Evolutionary conservation across 2,329 filamentous ascomycete genomes (phyloP).

Genomic region (Magnaporthiopsis poae): DNA sequence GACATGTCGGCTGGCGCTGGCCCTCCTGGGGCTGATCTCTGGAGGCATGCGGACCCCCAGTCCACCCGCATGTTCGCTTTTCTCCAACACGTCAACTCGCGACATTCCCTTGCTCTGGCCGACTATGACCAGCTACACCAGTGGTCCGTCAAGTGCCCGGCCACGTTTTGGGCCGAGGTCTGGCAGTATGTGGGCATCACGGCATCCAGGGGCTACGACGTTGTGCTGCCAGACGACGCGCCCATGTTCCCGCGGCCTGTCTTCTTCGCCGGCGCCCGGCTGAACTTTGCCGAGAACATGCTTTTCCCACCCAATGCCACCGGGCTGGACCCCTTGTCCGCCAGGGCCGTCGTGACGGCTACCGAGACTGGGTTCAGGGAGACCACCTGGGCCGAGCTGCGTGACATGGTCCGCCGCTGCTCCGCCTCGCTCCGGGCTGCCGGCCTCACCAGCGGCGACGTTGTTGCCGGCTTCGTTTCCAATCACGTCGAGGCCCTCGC

Average conservation of each 20-base stretch:
- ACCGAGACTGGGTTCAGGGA: constrained; percentile 62
- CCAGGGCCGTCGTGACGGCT: constrained; percentile 65
- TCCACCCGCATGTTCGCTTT: constrained; percentile 65
- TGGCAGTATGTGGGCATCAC: constrained; percentile 76
- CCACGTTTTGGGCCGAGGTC: constrained; percentile 72
- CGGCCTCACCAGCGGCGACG: constrained; percentile 47
- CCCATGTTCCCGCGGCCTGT: constrained; percentile 77
- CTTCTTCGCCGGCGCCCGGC: constrained; percentile 68
- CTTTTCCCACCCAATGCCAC: constrained; percentile 56
- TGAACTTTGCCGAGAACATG: constrained; percentile 94
- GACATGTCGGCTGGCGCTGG: background rate
- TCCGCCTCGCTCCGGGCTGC: constrained; percentile 55
- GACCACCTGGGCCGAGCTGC: constrained; percentile 67
- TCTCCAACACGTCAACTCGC: constrained; percentile 57
- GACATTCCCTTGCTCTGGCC: constrained; percentile 51
- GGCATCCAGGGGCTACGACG: constrained; percentile 51
- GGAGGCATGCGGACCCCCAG: constrained; percentile 58
- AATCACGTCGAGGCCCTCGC: constrained; percentile 83
- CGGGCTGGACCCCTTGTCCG: constrained; percentile 41
- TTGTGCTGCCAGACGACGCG: constrained; percentile 55
- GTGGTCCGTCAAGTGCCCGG: constrained; percentile 73
- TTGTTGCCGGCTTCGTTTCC: constrained; percentile 68
- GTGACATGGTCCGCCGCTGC: constrained; percentile 66
- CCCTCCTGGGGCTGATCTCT: constrained; percentile 43
- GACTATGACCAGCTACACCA: constrained; percentile 67